These are phyloP conservation scores for Tillandsia leiboldiana DNA, from an alignment of 176 grass and related monocot genomes.

Conservation along the genomic window DNA sequence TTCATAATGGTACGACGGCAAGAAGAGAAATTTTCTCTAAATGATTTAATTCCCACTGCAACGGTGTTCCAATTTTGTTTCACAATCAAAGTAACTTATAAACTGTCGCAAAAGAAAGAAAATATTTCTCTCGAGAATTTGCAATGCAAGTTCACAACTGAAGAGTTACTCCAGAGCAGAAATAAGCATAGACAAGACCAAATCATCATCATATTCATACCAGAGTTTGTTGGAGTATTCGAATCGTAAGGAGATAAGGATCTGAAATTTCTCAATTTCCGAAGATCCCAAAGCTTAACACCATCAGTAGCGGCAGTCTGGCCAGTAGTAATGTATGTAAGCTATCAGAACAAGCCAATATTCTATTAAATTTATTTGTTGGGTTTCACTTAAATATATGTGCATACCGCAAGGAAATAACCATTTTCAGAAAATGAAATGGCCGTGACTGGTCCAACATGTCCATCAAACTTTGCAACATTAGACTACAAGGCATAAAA, in stretches of 20 bases:
- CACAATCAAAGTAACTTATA: too few relatives aligned
- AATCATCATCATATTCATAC: constrained; percentile 28
- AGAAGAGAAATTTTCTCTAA: neutral
- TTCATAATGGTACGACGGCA: neutral
- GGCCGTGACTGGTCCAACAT: constrained; percentile 79
- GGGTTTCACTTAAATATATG: constrained; percentile 2
- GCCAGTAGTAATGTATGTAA: neutral
- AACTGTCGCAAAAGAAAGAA: too few relatives aligned
- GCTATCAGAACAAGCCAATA: constrained; percentile 18
- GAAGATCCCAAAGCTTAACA: constrained; percentile 99
- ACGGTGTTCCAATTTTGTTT: too few relatives aligned
- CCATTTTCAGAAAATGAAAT: constrained; percentile 99
- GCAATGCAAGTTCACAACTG: neutral
- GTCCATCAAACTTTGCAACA: constrained; percentile 89
- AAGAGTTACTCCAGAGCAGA: too few relatives aligned
- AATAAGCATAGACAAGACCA: neutral
- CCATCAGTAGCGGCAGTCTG: constrained; percentile 97
- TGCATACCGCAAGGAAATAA: constrained; percentile 93
- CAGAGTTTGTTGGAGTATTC: constrained; percentile 80
- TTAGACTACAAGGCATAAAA: constrained; percentile 44
- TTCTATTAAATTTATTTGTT: neutral
- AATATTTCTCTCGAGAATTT: neutral
- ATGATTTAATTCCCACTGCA: too few relatives aligned
- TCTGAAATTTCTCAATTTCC: constrained; percentile 96
- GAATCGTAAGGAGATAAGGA: constrained; percentile 87